phyloP scores from a whole-genome alignment of 352 stramenopile species.

The Globisporangium splendens region DNA sequence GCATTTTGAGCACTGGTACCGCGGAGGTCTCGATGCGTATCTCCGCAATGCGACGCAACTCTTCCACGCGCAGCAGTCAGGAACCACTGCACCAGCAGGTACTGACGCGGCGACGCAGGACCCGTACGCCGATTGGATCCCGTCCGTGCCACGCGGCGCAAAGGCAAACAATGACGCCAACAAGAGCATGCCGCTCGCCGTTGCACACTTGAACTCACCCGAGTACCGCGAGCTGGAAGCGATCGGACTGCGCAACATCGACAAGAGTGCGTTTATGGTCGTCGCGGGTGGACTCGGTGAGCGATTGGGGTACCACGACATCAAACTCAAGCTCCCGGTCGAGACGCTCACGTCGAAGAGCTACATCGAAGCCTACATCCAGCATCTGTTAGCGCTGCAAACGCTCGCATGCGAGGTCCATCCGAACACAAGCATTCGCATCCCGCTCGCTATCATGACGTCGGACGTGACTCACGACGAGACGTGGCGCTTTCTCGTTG shows the following conservation, averaged over 20 bases:
- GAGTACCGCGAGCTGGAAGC: constrained; percentile 49
- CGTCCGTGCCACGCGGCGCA: constrained; percentile 29
- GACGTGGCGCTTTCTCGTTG: constrained; percentile 87
- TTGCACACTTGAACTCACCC: constrained; percentile 33
- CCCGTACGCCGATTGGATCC: constrained; percentile 39
- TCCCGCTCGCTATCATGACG: constrained; percentile 98
- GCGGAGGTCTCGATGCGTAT: constrained; percentile 55
- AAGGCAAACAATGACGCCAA: background rate
- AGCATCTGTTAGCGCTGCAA: constrained; percentile 93
- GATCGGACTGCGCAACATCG: constrained; percentile 49
- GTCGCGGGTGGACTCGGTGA: constrained; percentile 97
- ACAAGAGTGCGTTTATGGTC: constrained; percentile 92
- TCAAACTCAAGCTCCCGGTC: constrained; percentile 96
- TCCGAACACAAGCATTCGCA: constrained; percentile 18
- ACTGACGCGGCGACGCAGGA: constrained; percentile 1
- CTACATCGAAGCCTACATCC: constrained; percentile 93
- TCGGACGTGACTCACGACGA: constrained; percentile 93
- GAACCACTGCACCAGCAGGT: background rate
- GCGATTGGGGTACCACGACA: constrained; percentile 93
- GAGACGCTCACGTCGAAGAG: constrained; percentile 88
- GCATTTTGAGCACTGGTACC: constrained; percentile 68
- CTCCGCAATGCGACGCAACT: constrained; percentile 43
- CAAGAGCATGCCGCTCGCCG: constrained; percentile 11
- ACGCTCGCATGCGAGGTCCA: constrained; percentile 22
- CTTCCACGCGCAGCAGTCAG: constrained; percentile 23